phyloP scores from a whole-genome alignment of 2,329 filamentous ascomycete genomes.

The Alternaria gaisen region DNA sequence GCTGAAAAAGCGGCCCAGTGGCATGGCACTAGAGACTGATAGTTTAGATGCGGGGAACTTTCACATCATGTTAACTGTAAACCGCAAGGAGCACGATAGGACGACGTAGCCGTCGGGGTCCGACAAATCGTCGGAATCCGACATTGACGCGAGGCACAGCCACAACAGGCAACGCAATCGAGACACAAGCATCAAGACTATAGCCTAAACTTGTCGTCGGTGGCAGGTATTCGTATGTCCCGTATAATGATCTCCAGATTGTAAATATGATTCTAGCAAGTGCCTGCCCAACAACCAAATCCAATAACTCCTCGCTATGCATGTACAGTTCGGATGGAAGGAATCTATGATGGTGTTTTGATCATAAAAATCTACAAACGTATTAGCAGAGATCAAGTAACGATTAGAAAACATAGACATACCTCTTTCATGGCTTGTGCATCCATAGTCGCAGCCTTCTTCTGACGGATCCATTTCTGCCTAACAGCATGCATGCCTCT shows the following conservation, averaged over 20 bases:
- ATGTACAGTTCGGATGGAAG: slow-evolving; percentile 6
- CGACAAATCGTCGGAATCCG: background rate
- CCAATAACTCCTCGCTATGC: slow-evolving; percentile 47
- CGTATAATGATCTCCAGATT: background rate
- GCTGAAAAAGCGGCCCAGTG: background rate
- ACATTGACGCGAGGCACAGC: slow-evolving; percentile 1
- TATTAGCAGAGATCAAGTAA: slow-evolving; percentile 18
- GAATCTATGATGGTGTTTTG: slow-evolving; percentile 41
- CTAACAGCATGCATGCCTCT: slow-evolving; percentile 76
- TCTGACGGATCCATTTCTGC: slow-evolving; percentile 86
- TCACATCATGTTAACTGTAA: background rate
- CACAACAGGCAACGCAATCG: slow-evolving; percentile 2
- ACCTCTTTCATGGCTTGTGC: slow-evolving; percentile 87
- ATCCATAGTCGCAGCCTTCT: slow-evolving; percentile 83
- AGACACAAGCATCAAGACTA: background rate
- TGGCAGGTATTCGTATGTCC: background rate
- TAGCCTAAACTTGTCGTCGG: background rate
- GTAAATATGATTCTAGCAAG: background rate
- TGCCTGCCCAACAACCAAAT: background rate
- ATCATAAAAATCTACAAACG: slow-evolving; percentile 49
- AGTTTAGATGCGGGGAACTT: slow-evolving; percentile 1
- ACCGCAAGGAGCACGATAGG: background rate
- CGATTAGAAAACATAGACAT: slow-evolving; percentile 21
- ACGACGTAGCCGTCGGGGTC: slow-evolving; percentile 1
- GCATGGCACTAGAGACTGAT: background rate